Conservation (phyloP, 306 rosid genomes). For the Lagenaria siceraria region DNA sequence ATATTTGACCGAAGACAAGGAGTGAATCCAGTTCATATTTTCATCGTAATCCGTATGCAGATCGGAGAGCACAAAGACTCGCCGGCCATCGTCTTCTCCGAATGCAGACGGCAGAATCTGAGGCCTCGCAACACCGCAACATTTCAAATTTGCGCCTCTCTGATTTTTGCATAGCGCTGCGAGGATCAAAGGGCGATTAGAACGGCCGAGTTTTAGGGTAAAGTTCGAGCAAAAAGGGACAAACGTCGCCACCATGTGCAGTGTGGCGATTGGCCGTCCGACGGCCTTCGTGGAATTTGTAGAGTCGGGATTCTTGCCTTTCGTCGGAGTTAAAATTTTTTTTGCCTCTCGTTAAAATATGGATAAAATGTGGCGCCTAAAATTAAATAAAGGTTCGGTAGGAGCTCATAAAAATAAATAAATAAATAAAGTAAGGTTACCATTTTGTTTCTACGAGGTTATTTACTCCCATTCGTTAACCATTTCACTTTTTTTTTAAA, state of each 20-base stretch:
- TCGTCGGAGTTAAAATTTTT: background rate
- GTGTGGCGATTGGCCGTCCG: background rate
- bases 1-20: conserved; percentile 26
- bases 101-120: conserved; percentile 31
- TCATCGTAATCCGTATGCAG: conserved; percentile 80
- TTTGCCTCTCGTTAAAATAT: background rate
- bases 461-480: no score
- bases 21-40: conserved; percentile 67
- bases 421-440: no score
- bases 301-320: background rate
- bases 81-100: conserved; percentile 29
- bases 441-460: no score
- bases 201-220: background rate
- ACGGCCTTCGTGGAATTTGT: background rate
- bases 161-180: conserved; percentile 18
- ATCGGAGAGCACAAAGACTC: conserved; percentile 68
- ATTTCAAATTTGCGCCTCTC: conserved; percentile 14
- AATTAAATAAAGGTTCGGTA: background rate
- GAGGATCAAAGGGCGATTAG: conserved; percentile 24
- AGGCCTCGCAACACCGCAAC: conserved; percentile 22
- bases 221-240: background rate
- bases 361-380: background rate
- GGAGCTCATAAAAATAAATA: no score
- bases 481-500: no score
- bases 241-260: background rate